A percentile compares a stretch with the other conserved stretches of the same genome.
Conservation (phyloP, 768 basidiomycete genomes). For the Pisolithus orientalis region DNA sequence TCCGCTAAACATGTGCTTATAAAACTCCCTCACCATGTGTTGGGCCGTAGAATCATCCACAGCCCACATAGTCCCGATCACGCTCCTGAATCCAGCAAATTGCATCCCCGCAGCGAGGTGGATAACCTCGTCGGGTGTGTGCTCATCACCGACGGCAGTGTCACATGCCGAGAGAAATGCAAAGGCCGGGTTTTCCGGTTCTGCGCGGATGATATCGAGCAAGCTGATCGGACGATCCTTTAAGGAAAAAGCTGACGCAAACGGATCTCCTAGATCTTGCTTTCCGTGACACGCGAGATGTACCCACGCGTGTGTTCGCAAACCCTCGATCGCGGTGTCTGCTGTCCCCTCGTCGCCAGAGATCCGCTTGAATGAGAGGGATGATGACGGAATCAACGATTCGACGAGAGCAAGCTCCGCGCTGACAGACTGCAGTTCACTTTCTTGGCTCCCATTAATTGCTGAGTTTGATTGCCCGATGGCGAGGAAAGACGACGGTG, state of each 20-base stretch:
- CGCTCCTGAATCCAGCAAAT: constrained; percentile 29
- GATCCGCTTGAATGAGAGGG: constrained; percentile 10
- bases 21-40: constrained; percentile 8
- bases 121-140: constrained; percentile 27
- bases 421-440: no score
- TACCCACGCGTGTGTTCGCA: constrained; percentile 19
- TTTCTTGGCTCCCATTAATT: no score
- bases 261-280: no score
- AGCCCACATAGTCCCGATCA: constrained; percentile 31
- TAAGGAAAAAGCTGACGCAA: constrained; percentile 18
- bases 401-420: no score
- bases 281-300: constrained; percentile 27
- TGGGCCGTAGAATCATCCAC: constrained; percentile 20
- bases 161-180: constrained; percentile 33
- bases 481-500: no score
- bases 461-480: no score
- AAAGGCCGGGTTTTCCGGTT: constrained; percentile 15
- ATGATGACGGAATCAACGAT: background rate
- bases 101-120: constrained; percentile 32
- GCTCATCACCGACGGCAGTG: constrained; percentile 17
- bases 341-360: constrained; percentile 10
- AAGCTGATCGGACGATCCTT: constrained; percentile 16
- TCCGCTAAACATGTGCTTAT: no score
- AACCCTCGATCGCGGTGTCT: constrained; percentile 6
- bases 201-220: constrained; percentile 16